Base-by-base conservation (phyloP, 495 filamentous ascomycete species). In the Lepidopterella palustris region DNA sequence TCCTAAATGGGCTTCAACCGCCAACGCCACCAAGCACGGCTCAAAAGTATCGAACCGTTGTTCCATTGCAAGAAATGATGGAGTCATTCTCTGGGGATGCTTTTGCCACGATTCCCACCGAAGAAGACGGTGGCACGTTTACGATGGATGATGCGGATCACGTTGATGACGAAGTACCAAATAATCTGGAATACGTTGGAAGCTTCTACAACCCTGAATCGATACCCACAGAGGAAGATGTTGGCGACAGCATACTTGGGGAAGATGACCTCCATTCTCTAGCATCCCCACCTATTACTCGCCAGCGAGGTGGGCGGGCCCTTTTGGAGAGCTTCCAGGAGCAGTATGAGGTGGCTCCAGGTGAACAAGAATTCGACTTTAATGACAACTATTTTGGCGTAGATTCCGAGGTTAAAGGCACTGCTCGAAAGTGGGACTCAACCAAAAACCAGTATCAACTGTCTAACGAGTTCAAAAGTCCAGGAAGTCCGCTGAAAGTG, bases 11-110 rank as follows among this genome's bases (percentile, higher is more conserved):
- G 0, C 79, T 99, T 4, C 83, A 83, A 10, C 93, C 92, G 23
- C 93, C 95, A 2, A 81, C 82, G 5, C 85, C 89, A 0, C 90
- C 91, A 8, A 89, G 81, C 64, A 86, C 86, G 48, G 84, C 86
- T 55, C 79, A 83, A 57, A 92, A 92, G 68, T 99, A 97, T 70
- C 82, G 86, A 40, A 97, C 92, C 1, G 82, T 95, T 24, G 83
- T 95, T 58, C 87, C 92, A 0, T 77, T 97, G 3, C 73, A 91
- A 65, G 88, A 97, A 63, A 84, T 97, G 78, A 80, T 99, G 49
- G 87, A 89, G 5, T 96, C 90, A 0, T 87, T 99, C 59, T 86
- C 89, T 8, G 89, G 88, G 2, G 84, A 96, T 74, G 88, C 88
- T 0, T 92, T 93, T 70, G 15, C 48, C 4, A 42, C 25, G 23